phyloP scores from a whole-genome alignment of 139 green algal species.

The Trebouxia sp. region DNA sequence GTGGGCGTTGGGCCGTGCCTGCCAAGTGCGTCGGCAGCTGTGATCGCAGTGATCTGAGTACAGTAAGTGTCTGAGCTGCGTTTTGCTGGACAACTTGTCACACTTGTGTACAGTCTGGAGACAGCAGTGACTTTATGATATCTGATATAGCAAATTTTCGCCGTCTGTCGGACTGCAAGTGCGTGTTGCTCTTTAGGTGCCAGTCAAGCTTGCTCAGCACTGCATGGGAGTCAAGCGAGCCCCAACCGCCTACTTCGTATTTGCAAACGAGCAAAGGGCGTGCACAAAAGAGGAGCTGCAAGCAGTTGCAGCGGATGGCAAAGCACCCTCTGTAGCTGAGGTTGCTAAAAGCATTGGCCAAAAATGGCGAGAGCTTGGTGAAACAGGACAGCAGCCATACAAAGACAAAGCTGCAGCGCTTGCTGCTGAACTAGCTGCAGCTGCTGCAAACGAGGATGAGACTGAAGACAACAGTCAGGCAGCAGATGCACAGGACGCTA shows the following conservation, averaged over 20 bases:
- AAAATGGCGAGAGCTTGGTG: conserved; percentile 2
- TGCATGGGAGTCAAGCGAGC: background rate
- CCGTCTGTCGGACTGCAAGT: too few species aligned
- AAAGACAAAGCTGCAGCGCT: background rate
- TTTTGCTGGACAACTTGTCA: too few species aligned
- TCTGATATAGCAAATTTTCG: too few species aligned
- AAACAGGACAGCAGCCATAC: background rate
- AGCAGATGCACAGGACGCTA: background rate
- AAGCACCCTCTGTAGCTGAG: conserved; percentile 4
- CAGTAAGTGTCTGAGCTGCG: too few species aligned
- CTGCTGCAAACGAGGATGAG: background rate
- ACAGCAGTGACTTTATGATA: too few species aligned
- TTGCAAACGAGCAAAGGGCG: background rate
- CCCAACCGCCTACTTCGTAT: conserved; percentile 16
- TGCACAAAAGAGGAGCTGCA: background rate
- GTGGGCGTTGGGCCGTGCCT: too few species aligned
- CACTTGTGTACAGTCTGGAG: too few species aligned
- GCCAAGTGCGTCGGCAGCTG: too few species aligned
- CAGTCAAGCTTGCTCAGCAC: too few species aligned
- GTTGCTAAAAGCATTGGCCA: background rate
- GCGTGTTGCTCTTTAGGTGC: too few species aligned
- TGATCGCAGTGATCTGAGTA: too few species aligned
- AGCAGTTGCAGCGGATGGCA: background rate
- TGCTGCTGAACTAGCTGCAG: background rate
- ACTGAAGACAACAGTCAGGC: background rate